A percentile compares a stretch with the other conserved stretches of the same genome.
phyloP scores from a whole-genome alignment of 768 basidiomycete genomes.

The Filobasidium wieringae region DNA sequence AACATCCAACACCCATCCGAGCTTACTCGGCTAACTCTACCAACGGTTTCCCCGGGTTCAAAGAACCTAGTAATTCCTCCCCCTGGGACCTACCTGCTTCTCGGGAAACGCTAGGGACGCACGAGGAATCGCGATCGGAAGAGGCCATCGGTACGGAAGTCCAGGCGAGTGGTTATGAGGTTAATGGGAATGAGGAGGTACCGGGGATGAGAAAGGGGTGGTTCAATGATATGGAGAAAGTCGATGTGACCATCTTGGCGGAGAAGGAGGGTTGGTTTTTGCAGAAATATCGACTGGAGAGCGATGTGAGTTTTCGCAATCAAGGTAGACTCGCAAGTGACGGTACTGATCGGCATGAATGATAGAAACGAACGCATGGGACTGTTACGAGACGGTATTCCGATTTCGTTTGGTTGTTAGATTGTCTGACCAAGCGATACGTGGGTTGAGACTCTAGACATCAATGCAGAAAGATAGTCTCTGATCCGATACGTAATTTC shows the following conservation, averaged over 20 bases:
- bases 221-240: constrained; percentile 72
- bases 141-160: too few relatives aligned
- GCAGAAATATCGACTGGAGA: constrained; percentile 69
- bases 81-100: not conserved
- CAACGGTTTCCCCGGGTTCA: constrained; percentile 6
- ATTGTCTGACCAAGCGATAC: constrained; percentile 70
- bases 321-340: not conserved
- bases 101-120: not conserved
- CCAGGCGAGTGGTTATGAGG: not conserved
- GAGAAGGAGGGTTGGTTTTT: constrained; percentile 88
- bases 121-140: too few relatives aligned
- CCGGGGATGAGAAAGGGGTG: constrained; percentile 54
- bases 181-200: constrained; percentile 9
- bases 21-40: constrained; percentile 8
- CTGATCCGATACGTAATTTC: not conserved
- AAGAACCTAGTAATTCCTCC: not conserved
- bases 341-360: constrained; percentile 1
- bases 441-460: constrained; percentile 15
- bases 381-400: constrained; percentile 78
- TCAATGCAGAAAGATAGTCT: not conserved
- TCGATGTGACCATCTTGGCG: constrained; percentile 54
- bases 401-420: constrained; percentile 84
- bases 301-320: constrained; percentile 50
- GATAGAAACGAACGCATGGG: constrained; percentile 47
- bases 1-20: constrained; percentile 2